Base-by-base conservation (phyloP, 352 stramenopile species). In the Peronospora destructor region DNA sequence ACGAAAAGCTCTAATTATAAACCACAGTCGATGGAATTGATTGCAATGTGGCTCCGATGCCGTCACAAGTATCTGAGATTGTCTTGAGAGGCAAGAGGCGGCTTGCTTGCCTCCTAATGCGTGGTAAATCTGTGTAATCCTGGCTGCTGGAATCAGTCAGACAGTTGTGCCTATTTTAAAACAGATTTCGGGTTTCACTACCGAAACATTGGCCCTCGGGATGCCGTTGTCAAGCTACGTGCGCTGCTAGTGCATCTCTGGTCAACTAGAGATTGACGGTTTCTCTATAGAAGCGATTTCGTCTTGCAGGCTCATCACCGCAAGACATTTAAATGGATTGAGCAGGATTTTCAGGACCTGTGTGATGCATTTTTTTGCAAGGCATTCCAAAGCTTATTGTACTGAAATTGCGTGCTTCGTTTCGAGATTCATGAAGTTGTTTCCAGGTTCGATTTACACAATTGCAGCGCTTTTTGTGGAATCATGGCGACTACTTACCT, bases 251-350 rank as follows among this genome's bases (percentile, higher is more conserved):
- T 44, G n/a, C 12, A 41, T 68, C 12, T 51, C 45, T 14, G 49
- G 35, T 0, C 34, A 46, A 6, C 28, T 55, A 13, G 44, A 47
- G 42, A n/a, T 44, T 35, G 21, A 54, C 11, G 44, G 61, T 21
- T 11, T 16, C 12, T 28, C 50, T 41, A 39, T 61, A 25, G 46
- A 34, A 64, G 25, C 55, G 60, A 39, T 45, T 68, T 49, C 30
- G 40, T 29, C 16, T 49, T 6, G 49, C 45, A 35, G 60, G 55
- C 29, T 68, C 55, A 49, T 56, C 55, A 2, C 41, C 35, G 5
- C 60, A 68, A 46, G 46, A 68, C 21, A 57, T 23, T 68, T 4
- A 55, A 68, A 21, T 68, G 55, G 55, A 68, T 68, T 19, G 55
- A 64, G 55, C 60, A 64, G 37, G 60, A 64, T n/a, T 43, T 64